Evolutionary conservation across 148 eudicot genomes (phyloP).

Genomic region (Linanthus parryae): DNA sequence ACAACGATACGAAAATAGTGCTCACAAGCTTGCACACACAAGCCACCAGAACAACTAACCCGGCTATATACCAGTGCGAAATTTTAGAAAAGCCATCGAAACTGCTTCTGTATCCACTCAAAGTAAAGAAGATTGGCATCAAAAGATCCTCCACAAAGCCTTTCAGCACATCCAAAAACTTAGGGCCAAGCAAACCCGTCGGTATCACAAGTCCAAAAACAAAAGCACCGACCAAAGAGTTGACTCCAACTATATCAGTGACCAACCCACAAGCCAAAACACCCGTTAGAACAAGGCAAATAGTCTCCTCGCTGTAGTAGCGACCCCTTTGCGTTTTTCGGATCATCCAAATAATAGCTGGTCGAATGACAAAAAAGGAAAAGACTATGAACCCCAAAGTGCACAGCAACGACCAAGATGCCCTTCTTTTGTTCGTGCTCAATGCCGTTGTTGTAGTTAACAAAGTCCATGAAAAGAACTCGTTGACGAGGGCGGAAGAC

Average conservation of each 20-base stretch:
- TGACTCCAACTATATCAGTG: slow-evolving; percentile 14
- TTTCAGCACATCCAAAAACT: slow-evolving; percentile 9
- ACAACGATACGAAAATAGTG: slow-evolving; percentile 11
- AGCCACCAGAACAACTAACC: not conserved
- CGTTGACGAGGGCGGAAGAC: slow-evolving; percentile 13
- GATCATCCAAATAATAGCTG: slow-evolving; percentile 7
- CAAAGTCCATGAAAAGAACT: slow-evolving; percentile 14
- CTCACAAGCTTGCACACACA: slow-evolving; percentile 8
- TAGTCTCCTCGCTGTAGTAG: slow-evolving; percentile 5
- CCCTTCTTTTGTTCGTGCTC: not conserved
- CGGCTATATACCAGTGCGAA: not conserved
- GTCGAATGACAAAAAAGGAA: slow-evolving; percentile 10
- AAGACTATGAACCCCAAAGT: slow-evolving; percentile 1
- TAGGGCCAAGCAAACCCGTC: slow-evolving; percentile 13
- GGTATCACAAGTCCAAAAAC: slow-evolving; percentile 22
- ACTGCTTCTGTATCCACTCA: slow-evolving; percentile 13
- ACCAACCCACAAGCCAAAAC: slow-evolving; percentile 19
- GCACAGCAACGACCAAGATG: not conserved
- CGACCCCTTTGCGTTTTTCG: slow-evolving; percentile 3
- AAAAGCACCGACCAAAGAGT: slow-evolving; percentile 20
- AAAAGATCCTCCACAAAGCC: slow-evolving; percentile 18
- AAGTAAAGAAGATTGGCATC: slow-evolving; percentile 15
- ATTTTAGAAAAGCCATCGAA: not conserved
- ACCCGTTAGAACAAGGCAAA: slow-evolving; percentile 10
- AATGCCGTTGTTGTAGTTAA: not conserved